Conservation (phyloP, 805 yeast genomes). For the Monosporozyma unispora region DNA sequence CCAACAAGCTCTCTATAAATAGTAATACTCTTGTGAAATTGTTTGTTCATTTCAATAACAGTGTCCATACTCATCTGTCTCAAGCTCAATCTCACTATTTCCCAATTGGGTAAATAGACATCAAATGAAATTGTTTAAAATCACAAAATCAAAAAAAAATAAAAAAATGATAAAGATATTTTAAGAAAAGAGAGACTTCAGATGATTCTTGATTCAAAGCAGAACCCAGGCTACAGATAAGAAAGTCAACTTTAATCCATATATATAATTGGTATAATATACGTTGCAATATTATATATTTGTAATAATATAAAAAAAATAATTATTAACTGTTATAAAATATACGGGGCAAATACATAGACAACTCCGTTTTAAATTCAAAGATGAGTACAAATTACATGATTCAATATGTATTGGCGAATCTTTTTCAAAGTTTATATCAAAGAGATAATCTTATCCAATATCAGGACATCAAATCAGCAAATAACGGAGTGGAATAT, state of each 20-base stretch:
- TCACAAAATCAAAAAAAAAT: neutral
- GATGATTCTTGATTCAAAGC: too few relatives aligned
- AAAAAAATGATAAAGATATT: neutral
- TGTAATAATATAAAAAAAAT: neutral
- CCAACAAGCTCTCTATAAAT: neutral
- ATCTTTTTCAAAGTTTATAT: neutral
- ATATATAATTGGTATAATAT: too few relatives aligned
- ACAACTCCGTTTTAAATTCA: neutral
- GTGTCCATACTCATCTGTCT: neutral
- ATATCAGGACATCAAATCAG: constrained; percentile 27
- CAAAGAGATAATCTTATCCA: neutral
- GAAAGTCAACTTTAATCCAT: too few relatives aligned
- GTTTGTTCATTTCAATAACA: too few relatives aligned
- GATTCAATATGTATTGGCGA: neutral
- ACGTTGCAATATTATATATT: neutral
- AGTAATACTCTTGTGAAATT: too few relatives aligned
- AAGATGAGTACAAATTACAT: neutral
- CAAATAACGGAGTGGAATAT: constrained; percentile 28
- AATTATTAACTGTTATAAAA: too few relatives aligned
- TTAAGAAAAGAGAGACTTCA: too few relatives aligned
- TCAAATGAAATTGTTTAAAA: neutral
- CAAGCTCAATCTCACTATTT: too few relatives aligned
- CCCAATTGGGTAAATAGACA: neutral
- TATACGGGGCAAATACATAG: too few relatives aligned
- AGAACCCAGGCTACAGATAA: too few relatives aligned